Evolutionary conservation across 2,329 filamentous ascomycete species (phyloP), one percentile per base, ranked within the genome.

Genomic region (Nigrospora osmanthi): DNA sequence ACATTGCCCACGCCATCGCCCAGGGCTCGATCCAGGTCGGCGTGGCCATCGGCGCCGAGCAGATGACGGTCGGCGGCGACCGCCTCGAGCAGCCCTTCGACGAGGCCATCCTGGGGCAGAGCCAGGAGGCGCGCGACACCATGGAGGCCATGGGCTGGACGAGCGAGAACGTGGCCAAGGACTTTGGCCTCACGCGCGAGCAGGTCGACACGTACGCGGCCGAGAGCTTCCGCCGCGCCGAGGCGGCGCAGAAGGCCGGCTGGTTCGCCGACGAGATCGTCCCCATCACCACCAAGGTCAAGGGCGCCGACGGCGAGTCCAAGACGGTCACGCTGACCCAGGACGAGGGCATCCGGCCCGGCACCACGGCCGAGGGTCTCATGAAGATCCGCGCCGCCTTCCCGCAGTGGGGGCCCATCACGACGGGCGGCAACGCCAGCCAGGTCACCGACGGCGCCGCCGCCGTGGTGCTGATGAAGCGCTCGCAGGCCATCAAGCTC

Each of bases 71-170:
- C 6, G 81, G 81, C 48, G 85, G 84, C 42, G 87, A 90, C 62
- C 67, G 76, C 17, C 74, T 89, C 34, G 79, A 82, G 38, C 67
- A 79, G 51, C 83, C 86, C 4, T 93, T 96, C 67, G 83, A 89
- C 64, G 81, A 85, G 52, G 81, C 84, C 51, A 81, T 97, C 48
- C 70, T 87, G 39, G 63, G 70, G 55, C 70, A 75, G 58, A 85
- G 77, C 69, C 85, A 89, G 62, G 88, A 96, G 61, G 79, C 89
- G 0, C 67, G 67, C 39, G 91, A 97, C 70, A 93, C 89, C 75
- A 80, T 91, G 80, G 80, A 89, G 75, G 87, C 91, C 54, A 98
- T 98, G 93, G 93, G 93, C 17, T 94, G 95, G 80, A 98, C 93
- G 3, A 91, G 85, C 48, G 93, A 98, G 73, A 97, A 97, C 62